These are phyloP conservation scores for Mycena leptocephala DNA, from an alignment of 768 basidiomycete genomes.

Conservation along the genomic window DNA sequence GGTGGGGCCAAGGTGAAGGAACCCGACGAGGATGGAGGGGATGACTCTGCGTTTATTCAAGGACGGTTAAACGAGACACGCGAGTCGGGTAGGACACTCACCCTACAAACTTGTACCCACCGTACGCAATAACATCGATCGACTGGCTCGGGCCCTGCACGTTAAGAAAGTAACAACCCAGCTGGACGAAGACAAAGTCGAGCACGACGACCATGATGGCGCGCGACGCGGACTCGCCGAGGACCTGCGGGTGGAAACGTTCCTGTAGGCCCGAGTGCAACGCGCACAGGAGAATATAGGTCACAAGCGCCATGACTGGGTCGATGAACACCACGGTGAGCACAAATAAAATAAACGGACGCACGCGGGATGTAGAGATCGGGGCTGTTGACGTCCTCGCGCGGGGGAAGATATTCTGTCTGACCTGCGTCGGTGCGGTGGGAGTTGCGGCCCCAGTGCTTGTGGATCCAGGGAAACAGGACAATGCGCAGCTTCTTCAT, in stretches of 20 bases:
- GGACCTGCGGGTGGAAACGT: constrained; percentile 89
- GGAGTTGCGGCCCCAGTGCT: constrained; percentile 85
- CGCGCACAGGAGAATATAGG: constrained; percentile 93
- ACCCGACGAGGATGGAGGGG: constrained; percentile 79
- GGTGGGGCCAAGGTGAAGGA: constrained; percentile 74
- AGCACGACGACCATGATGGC: constrained; percentile 89
- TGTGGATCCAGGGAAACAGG: constrained; percentile 96
- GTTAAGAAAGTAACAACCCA: constrained; percentile 94
- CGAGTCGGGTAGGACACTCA: constrained; percentile 52
- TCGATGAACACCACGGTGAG: constrained; percentile 23
- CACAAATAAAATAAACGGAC: constrained; percentile 35
- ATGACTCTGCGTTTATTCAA: constrained; percentile 85
- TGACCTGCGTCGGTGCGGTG: constrained; percentile 76
- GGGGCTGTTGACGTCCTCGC: constrained; percentile 96
- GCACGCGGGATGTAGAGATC: constrained; percentile 96
- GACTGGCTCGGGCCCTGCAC: constrained; percentile 82
- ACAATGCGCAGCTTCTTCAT: constrained; percentile 90
- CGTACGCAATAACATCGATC: constrained; percentile 91
- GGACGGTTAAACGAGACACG: background rate
- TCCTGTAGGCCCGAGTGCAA: constrained; percentile 87
- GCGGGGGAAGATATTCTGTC: constrained; percentile 88
- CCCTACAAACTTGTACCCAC: constrained; percentile 99
- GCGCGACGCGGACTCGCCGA: constrained; percentile 89
- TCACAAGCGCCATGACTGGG: constrained; percentile 94
- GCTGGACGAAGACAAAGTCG: constrained; percentile 91